phyloP scores from a whole-genome alignment of 352 stramenopile species.

The Pythium volutum region DNA sequence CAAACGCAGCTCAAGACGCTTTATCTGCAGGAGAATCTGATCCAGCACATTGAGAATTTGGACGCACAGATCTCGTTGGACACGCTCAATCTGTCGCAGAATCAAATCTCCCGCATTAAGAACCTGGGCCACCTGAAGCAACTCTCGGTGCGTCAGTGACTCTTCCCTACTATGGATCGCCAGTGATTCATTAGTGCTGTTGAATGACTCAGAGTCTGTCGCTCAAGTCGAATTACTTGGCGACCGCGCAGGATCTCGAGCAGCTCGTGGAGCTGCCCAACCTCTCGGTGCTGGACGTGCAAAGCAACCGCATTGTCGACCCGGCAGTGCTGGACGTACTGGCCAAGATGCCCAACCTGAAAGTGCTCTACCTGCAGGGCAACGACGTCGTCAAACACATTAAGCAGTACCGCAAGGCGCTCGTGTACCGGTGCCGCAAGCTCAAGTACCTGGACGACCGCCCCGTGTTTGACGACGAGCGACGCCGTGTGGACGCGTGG shows the following conservation, averaged over 20 bases:
- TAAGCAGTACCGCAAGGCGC: conserved; percentile 83
- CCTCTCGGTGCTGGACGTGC: conserved; percentile 75
- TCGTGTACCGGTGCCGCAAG: conserved; percentile 70
- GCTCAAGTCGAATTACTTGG: conserved; percentile 77
- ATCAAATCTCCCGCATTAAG: conserved; percentile 74
- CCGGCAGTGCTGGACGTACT: conserved; percentile 60
- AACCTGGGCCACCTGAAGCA: conserved; percentile 72
- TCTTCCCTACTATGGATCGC: neutral
- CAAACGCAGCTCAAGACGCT: conserved; percentile 88
- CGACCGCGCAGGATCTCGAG: conserved; percentile 51
- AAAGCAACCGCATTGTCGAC: conserved; percentile 79
- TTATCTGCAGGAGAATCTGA: conserved; percentile 95
- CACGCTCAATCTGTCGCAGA: conserved; percentile 81
- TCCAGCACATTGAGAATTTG: conserved; percentile 90
- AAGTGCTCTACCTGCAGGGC: conserved; percentile 79
- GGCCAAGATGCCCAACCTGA: conserved; percentile 70
- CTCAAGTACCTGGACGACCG: conserved; percentile 83
- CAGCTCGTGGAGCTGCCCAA: conserved; percentile 64
- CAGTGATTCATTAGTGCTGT: neutral
- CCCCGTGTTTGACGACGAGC: conserved; percentile 85
- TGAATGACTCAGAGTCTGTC: conserved; percentile 39
- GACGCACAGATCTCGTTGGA: conserved; percentile 54
- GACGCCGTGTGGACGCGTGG: conserved; percentile 80
- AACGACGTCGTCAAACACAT: conserved; percentile 88
- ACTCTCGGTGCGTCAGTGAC: conserved; percentile 42